Percentiles rank a stretch among this genome's conserved stretches.
These are phyloP conservation scores for Nakataea oryzae DNA, from an alignment of 2,329 filamentous ascomycete genomes.

Conservation along the genomic window DNA sequence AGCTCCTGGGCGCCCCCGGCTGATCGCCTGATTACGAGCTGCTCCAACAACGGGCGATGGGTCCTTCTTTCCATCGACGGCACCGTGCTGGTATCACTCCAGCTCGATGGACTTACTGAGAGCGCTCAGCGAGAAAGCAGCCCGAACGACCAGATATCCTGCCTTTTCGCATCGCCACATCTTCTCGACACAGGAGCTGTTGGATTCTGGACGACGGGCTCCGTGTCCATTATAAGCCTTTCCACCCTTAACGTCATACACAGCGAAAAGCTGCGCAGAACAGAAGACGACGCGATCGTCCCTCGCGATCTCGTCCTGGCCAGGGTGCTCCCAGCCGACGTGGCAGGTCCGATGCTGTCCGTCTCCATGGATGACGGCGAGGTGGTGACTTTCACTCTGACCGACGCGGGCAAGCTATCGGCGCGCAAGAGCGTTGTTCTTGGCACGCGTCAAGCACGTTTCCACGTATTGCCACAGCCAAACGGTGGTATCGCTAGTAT, in stretches of 20 bases:
- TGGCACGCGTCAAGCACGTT: constrained; percentile 72
- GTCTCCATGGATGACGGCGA: constrained; percentile 88
- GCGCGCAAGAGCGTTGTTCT: constrained; percentile 73
- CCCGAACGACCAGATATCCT: constrained; percentile 69
- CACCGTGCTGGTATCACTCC: constrained; percentile 58
- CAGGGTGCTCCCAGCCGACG: constrained; percentile 56
- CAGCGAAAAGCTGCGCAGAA: constrained; percentile 48
- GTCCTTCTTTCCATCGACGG: constrained; percentile 70
- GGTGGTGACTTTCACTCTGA: constrained; percentile 72
- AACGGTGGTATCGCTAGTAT: constrained; percentile 60
- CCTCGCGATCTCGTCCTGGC: constrained; percentile 74
- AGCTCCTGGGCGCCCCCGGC: constrained; percentile 46
- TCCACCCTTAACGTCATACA: constrained; percentile 50
- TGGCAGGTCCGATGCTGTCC: constrained; percentile 62
- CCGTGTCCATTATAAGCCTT: constrained; percentile 64
- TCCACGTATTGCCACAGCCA: constrained; percentile 65
- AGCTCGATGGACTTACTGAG: constrained; percentile 47
- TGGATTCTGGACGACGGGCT: constrained; percentile 80
- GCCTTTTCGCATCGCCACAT: constrained; percentile 62
- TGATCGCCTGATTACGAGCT: constrained; percentile 59
- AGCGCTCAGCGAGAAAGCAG: constrained; percentile 50
- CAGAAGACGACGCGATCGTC: constrained; percentile 61
- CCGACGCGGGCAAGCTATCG: constrained; percentile 51
- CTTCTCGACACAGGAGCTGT: constrained; percentile 61
- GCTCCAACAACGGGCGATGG: constrained; percentile 60